Conservation (phyloP, 495 filamentous ascomycete genomes). For the Neurospora africana region DNA sequence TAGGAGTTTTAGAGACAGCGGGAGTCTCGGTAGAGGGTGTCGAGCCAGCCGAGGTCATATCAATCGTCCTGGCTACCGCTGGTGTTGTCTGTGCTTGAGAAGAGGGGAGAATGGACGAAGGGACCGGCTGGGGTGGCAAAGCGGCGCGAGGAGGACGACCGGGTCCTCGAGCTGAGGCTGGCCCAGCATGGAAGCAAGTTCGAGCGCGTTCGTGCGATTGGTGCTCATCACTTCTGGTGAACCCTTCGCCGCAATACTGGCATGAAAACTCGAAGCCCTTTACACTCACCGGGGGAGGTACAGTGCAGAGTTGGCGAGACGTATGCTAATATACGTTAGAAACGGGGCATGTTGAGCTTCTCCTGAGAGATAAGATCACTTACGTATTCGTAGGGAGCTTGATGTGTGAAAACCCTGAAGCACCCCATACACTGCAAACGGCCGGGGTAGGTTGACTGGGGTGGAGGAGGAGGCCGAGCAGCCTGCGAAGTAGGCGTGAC, state of each 20-base stretch:
- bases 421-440: conserved; percentile 28
- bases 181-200: not conserved
- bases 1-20: conserved; percentile 5
- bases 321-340: conserved; percentile 23
- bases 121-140: conserved; percentile 1
- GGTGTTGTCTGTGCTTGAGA: not conserved
- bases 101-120: not conserved
- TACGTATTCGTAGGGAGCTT: conserved; percentile 29
- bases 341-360: not conserved
- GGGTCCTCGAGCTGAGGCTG: conserved; percentile 4
- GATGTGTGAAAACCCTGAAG: conserved; percentile 26
- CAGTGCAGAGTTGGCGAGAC: conserved; percentile 27
- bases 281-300: conserved; percentile 12
- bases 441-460: not conserved
- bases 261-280: conserved; percentile 26
- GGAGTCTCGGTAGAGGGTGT: conserved; percentile 1
- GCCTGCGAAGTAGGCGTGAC: conserved; percentile 15
- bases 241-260: conserved; percentile 30
- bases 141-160: conserved; percentile 7
- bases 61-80: not conserved
- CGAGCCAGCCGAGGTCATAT: not conserved
- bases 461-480: not conserved
- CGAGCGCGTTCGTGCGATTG: conserved; percentile 6
- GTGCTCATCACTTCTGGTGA: conserved; percentile 20
- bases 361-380: conserved; percentile 6